Evolutionary conservation across 2,329 filamentous ascomycete genomes (phyloP).

Genomic region (Tothia fuscella): DNA sequence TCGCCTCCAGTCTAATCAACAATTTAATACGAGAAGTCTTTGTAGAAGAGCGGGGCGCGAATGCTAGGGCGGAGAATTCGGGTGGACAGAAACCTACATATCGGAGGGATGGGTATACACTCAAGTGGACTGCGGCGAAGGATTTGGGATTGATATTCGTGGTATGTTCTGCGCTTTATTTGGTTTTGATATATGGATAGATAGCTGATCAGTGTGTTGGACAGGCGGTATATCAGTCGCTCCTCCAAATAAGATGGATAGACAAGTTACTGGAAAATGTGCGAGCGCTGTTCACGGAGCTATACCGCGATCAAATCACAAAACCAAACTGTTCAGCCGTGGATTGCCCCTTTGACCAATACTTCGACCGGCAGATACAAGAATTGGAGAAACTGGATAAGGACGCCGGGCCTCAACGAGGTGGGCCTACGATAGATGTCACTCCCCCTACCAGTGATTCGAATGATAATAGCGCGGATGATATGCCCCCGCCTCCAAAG

Average conservation of each 20-base stretch:
- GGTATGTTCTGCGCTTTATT: conserved; percentile 46
- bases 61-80: conserved; percentile 42
- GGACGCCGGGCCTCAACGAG: conserved; percentile 19
- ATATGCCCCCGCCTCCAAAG: conserved; percentile 23
- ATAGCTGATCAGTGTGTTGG: neutral
- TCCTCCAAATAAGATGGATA: conserved; percentile 92
- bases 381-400: conserved; percentile 55
- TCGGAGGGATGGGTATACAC: conserved; percentile 81
- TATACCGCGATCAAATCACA: conserved; percentile 80
- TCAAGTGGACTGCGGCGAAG: conserved; percentile 89
- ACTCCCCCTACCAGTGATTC: conserved; percentile 40
- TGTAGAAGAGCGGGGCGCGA: conserved; percentile 74
- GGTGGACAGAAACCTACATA: conserved; percentile 49
- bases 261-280: conserved; percentile 95
- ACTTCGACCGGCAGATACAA: conserved; percentile 85
- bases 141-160: conserved; percentile 94
- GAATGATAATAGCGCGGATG: conserved; percentile 23
- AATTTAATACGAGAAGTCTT: conserved; percentile 93
- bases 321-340: conserved; percentile 67
- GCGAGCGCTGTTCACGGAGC: conserved; percentile 76
- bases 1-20: conserved; percentile 79
- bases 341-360: conserved; percentile 75
- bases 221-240: conserved; percentile 90
- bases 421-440: conserved; percentile 31
- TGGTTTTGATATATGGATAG: neutral